A percentile compares a stretch with the other conserved stretches of the same genome.
These are phyloP conservation scores for Calonectria ilicicola DNA, from an alignment of 2,329 filamentous ascomycete genomes.

Conservation along the genomic window DNA sequence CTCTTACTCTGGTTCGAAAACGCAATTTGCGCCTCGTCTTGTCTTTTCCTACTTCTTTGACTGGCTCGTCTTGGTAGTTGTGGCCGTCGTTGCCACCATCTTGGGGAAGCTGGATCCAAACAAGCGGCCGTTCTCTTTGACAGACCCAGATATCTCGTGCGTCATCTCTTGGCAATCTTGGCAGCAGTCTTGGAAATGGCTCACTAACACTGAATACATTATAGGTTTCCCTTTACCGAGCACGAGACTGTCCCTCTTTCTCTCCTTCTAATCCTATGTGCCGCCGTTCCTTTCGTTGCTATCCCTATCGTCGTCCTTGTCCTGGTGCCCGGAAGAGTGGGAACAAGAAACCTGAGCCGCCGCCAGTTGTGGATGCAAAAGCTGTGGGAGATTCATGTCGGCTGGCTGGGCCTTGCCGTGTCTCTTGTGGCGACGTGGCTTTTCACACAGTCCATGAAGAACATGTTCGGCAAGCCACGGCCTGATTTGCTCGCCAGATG, in stretches of 20 bases:
- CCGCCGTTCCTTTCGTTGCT: conserved; percentile 74
- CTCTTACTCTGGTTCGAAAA: conserved; percentile 30
- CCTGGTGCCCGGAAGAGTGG: conserved; percentile 79
- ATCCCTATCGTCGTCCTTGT: conserved; percentile 76
- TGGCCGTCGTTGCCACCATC: conserved; percentile 68
- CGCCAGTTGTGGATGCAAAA: conserved; percentile 81
- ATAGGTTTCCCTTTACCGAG: conserved; percentile 76
- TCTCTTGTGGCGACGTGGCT: conserved; percentile 80
- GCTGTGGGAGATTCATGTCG: conserved; percentile 90
- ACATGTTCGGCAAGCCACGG: conserved; percentile 75
- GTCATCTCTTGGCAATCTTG: conserved; percentile 45
- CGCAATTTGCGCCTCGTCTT: conserved; percentile 46
- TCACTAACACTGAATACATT: conserved; percentile 20
- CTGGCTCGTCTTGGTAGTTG: conserved; percentile 75
- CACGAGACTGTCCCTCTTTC: conserved; percentile 78
- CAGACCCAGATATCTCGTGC: conserved; percentile 80
- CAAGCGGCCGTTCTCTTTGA: conserved; percentile 77
- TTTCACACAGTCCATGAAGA: conserved; percentile 89
- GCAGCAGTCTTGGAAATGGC: neutral
- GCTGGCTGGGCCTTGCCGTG: conserved; percentile 85
- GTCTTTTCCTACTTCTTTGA: conserved; percentile 79
- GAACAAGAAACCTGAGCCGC: conserved; percentile 71
- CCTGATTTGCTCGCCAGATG: conserved; percentile 88
- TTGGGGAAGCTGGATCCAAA: conserved; percentile 73
- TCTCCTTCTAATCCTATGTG: conserved; percentile 72